Conservation (phyloP, 2,329 filamentous ascomycete genomes). For the Elsinoe ampelina region DNA sequence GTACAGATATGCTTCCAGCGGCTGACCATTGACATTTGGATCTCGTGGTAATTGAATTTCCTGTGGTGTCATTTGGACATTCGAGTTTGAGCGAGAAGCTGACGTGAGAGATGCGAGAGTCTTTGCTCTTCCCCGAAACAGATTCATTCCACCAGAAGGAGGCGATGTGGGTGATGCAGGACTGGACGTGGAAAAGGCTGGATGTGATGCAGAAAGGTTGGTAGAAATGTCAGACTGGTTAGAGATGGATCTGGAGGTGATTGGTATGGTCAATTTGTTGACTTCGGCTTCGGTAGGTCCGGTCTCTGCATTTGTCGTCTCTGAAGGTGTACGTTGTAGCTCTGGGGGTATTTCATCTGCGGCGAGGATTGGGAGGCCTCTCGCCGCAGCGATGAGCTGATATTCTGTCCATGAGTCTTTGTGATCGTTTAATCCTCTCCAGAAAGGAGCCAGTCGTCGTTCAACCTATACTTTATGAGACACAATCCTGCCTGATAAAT, state of each 20-base stretch:
- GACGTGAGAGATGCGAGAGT: conserved; percentile 72
- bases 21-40: conserved; percentile 87
- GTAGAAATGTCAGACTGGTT: conserved; percentile 62
- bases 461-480: conserved; percentile 59
- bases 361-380: conserved; percentile 72
- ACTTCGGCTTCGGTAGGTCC: conserved; percentile 51
- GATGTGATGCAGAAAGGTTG: conserved; percentile 50
- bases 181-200: conserved; percentile 49
- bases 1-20: conserved; percentile 85
- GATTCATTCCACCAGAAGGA: conserved; percentile 38
- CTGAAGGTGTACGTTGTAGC: conserved; percentile 37
- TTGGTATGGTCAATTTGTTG: conserved; percentile 68
- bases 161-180: conserved; percentile 35
- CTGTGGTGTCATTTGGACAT: conserved; percentile 61
- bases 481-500: conserved; percentile 7
- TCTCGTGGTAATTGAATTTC: conserved; percentile 75
- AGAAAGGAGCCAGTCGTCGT: conserved; percentile 84
- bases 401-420: conserved; percentile 84
- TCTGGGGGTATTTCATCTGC: conserved; percentile 75
- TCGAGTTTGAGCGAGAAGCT: conserved; percentile 57
- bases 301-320: conserved; percentile 27
- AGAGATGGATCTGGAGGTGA: conserved; percentile 67
- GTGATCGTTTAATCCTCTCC: conserved; percentile 86
- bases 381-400: conserved; percentile 84
- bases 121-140: conserved; percentile 76